Conservation (phyloP, 352 stramenopile species). For the Phytophthora ramorum region DNA sequence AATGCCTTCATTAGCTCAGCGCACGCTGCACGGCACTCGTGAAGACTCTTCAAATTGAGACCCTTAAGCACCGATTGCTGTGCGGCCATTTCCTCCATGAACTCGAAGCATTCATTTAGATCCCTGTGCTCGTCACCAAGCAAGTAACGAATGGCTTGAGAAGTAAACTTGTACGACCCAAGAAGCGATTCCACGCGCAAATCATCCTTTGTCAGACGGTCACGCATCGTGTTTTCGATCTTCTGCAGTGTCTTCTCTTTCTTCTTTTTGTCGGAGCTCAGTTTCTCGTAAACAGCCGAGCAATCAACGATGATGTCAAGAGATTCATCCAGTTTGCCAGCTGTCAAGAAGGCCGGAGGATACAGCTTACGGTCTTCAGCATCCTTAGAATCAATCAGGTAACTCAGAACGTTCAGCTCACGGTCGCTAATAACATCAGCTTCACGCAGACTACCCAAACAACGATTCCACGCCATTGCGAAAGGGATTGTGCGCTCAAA, state of each 20-base stretch:
- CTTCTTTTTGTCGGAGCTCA: constrained; percentile 90
- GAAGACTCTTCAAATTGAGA: constrained; percentile 81
- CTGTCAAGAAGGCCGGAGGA: constrained; percentile 85
- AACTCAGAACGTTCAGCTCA: constrained; percentile 87
- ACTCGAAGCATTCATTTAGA: constrained; percentile 85
- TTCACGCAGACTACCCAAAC: constrained; percentile 74
- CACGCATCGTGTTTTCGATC: constrained; percentile 87
- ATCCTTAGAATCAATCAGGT: constrained; percentile 86
- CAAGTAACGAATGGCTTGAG: constrained; percentile 78
- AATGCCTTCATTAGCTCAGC: constrained; percentile 89
- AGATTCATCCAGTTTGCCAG: constrained; percentile 88
- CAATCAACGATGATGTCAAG: constrained; percentile 88
- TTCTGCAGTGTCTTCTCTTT: constrained; percentile 90
- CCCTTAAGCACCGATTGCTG: constrained; percentile 84
- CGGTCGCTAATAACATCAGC: constrained; percentile 87
- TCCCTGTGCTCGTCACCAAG: constrained; percentile 88
- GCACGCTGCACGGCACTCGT: constrained; percentile 69
- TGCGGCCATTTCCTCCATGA: constrained; percentile 84
- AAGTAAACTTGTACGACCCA: constrained; percentile 90
- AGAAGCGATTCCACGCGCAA: constrained; percentile 83
- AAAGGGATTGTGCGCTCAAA: constrained; percentile 90
- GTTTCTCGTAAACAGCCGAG: constrained; percentile 79
- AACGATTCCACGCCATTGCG: constrained; percentile 90
- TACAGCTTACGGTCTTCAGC: constrained; percentile 81
- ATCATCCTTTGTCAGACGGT: constrained; percentile 87